phyloP scores from a whole-genome alignment of 2,329 filamentous ascomycete genomes.

The Macrophomina tecta region DNA sequence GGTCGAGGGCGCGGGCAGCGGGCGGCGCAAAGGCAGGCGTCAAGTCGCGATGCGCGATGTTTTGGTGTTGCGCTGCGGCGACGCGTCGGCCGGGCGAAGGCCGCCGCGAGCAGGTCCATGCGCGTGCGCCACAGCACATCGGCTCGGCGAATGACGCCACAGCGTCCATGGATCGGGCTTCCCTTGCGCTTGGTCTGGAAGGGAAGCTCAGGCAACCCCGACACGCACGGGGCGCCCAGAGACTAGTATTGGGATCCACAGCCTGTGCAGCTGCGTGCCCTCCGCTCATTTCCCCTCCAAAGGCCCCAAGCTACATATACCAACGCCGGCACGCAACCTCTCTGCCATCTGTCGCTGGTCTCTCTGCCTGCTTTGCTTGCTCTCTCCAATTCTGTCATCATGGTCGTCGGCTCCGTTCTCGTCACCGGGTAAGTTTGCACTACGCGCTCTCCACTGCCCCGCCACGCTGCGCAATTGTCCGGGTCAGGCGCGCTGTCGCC shows the following conservation, averaged over 20 bases:
- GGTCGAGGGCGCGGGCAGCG: background rate
- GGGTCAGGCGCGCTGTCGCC: constrained; percentile 16
- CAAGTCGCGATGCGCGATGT: background rate
- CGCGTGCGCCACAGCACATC: background rate
- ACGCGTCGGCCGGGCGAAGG: constrained; percentile 9
- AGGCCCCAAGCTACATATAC: constrained; percentile 20
- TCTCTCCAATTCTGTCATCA: constrained; percentile 44
- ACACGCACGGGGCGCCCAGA: constrained; percentile 16
- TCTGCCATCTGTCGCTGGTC: background rate
- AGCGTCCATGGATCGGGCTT: background rate
- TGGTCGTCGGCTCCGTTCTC: constrained; percentile 86
- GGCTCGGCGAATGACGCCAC: constrained; percentile 8
- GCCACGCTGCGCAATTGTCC: constrained; percentile 4
- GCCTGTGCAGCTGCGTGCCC: constrained; percentile 13
- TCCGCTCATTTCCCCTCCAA: constrained; percentile 29
- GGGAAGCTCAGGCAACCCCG: constrained; percentile 1
- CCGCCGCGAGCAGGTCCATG: background rate
- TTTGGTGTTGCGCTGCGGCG: constrained; percentile 23
- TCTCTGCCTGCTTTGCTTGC: background rate
- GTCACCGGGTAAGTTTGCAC: constrained; percentile 78
- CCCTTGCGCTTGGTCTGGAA: background rate
- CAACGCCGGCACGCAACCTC: background rate
- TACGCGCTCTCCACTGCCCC: constrained; percentile 3
- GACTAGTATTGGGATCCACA: constrained; percentile 20
- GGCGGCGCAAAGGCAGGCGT: constrained; percentile 2